A percentile compares a stretch with the other conserved stretches of the same genome.
Evolutionary conservation across 257 asterid genomes (phyloP).

Genomic region (Ehretia macrophylla): DNA sequence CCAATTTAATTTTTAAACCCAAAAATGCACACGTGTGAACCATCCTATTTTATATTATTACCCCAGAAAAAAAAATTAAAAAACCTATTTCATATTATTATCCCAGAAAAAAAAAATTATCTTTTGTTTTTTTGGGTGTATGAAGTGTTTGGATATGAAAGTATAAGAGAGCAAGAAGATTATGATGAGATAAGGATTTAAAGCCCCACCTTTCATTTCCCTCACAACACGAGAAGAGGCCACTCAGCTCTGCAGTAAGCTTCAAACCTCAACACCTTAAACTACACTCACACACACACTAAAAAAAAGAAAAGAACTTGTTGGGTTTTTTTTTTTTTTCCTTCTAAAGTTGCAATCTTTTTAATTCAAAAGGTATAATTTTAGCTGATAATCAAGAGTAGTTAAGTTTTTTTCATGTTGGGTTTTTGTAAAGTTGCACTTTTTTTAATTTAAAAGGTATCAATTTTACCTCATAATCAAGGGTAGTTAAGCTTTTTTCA

Average conservation of each 20-base stretch:
- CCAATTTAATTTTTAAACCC: too few species aligned
- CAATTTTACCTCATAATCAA: too few species aligned
- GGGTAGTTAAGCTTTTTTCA: too few species aligned
- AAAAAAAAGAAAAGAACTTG: neutral
- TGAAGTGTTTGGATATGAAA: neutral
- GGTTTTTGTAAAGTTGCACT: neutral
- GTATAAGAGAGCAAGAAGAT: conserved; percentile 6
- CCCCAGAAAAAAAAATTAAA: too few species aligned
- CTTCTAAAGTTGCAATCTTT: neutral
- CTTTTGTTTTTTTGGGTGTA: too few species aligned
- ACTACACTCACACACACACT: neutral
- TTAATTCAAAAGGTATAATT: neutral
- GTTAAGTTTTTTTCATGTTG: neutral
- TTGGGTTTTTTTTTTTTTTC: neutral
- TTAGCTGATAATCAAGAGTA: neutral
- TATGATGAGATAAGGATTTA: conserved; percentile 45
- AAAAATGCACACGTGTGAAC: too few species aligned
- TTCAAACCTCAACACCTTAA: neutral
- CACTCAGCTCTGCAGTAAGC: conserved; percentile 6
- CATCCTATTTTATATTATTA: too few species aligned
- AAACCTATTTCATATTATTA: too few species aligned
- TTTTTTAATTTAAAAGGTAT: too few species aligned
- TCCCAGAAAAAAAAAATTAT: neutral
- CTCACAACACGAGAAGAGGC: neutral
- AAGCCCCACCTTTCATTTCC: conserved; percentile 41